Evolutionary conservation across 176 grass and related monocot species (phyloP).

Genomic region (Poa pratensis): DNA sequence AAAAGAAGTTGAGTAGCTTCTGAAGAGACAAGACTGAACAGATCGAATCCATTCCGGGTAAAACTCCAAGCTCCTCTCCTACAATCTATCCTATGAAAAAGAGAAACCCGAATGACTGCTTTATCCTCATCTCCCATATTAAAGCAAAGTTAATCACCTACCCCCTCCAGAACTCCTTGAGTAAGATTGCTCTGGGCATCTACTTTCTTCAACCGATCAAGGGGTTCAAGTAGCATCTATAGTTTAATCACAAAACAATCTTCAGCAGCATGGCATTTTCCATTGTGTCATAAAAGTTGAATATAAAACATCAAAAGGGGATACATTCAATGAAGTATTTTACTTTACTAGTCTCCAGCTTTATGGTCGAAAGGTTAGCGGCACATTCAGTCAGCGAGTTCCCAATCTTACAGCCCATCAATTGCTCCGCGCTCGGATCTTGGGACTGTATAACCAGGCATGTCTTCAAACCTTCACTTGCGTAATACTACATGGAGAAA

Average conservation of each 20-base stretch:
- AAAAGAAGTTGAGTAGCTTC: conserved; percentile 77
- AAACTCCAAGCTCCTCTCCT: conserved; percentile 89
- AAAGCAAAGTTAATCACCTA: conserved; percentile 42
- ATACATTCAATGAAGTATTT: conserved; percentile 15
- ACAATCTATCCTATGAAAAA: conserved; percentile 79
- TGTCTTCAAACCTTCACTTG: conserved; percentile 80
- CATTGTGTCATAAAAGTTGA: background rate
- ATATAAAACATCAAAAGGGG: background rate
- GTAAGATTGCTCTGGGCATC: conserved; percentile 77
- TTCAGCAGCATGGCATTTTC: conserved; percentile 20
- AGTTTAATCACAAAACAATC: conserved; percentile 24
- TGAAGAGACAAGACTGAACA: conserved; percentile 74
- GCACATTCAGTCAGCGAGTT: conserved; percentile 54
- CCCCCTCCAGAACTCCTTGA: conserved; percentile 90
- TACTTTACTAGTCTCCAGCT: conserved; percentile 92
- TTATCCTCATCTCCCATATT: conserved; percentile 19
- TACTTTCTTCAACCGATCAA: conserved; percentile 85
- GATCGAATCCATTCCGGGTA: conserved; percentile 84
- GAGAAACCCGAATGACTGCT: conserved; percentile 47
- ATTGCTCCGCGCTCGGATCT: conserved; percentile 62
- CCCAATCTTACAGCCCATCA: conserved; percentile 76
- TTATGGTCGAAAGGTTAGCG: conserved; percentile 65
- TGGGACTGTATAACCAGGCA: conserved; percentile 82
- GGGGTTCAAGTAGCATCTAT: conserved; percentile 83
- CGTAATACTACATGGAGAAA: conserved; percentile 61